phyloP scores from a whole-genome alignment of 106 monocot species.

The Cymbidium sinense region DNA sequence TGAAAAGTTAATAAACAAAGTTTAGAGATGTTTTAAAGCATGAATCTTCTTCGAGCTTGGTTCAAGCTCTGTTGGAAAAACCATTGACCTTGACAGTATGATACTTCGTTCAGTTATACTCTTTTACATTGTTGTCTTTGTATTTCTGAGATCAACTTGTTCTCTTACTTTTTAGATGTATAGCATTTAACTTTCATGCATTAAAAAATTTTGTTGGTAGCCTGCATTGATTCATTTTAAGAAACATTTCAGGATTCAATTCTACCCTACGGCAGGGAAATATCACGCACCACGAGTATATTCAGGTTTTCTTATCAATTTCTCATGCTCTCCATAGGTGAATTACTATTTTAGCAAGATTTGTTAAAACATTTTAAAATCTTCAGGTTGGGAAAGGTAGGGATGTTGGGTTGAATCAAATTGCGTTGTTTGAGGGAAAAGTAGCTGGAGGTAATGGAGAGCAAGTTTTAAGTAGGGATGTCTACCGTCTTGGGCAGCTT shows the following conservation, averaged over 20 bases:
- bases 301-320: conserved; percentile 49
- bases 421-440: conserved; percentile 94
- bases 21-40: neutral
- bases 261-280: conserved; percentile 94
- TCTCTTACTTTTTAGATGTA: neutral
- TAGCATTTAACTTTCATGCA: neutral
- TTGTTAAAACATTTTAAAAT: conserved; percentile 8
- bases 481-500: conserved; percentile 87
- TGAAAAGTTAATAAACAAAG: neutral
- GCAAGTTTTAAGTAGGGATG: conserved; percentile 91
- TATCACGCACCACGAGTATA: conserved; percentile 96
- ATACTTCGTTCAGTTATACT: neutral
- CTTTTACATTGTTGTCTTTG: neutral
- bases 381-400: conserved; percentile 91
- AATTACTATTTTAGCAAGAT: neutral
- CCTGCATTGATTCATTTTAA: neutral
- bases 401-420: conserved; percentile 96
- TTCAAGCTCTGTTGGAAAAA: neutral
- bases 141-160: neutral
- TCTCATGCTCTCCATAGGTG: neutral
- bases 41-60: neutral
- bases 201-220: neutral
- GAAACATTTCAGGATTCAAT: conserved; percentile 69
- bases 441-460: conserved; percentile 98
- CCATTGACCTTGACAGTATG: neutral